Evolutionary conservation across 2,329 filamentous ascomycete genomes (phyloP).

Genomic region (Lomentospora prolificans): DNA sequence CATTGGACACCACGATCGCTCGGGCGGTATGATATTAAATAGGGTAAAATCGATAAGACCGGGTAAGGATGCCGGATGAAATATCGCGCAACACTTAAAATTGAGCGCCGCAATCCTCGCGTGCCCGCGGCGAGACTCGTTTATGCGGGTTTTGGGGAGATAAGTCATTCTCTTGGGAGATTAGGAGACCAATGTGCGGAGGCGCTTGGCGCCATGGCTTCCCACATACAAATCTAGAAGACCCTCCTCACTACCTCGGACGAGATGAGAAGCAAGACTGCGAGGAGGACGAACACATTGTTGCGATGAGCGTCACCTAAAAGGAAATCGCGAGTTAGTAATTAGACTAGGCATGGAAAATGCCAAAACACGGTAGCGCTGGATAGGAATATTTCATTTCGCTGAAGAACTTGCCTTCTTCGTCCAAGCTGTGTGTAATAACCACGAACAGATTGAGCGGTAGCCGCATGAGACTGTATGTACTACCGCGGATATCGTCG

Average conservation of each 20-base stretch:
- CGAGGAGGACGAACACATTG: constrained; percentile 16
- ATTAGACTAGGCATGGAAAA: not conserved
- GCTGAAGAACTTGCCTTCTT: constrained; percentile 24
- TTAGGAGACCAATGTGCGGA: too few relatives aligned
- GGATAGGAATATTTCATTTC: not conserved
- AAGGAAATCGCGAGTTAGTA: not conserved
- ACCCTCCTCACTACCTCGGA: not conserved
- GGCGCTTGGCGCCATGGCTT: too few relatives aligned
- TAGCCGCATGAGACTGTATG: constrained; percentile 47
- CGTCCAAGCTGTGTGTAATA: constrained; percentile 32
- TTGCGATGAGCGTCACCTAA: constrained; percentile 20
- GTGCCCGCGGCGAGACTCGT: too few relatives aligned
- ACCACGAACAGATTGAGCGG: constrained; percentile 47
- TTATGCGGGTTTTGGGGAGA: too few relatives aligned
- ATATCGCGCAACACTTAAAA: not conserved
- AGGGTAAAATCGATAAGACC: not conserved
- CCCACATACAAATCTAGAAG: not conserved
- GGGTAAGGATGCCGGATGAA: not conserved
- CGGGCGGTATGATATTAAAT: not conserved
- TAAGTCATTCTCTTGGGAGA: too few relatives aligned
- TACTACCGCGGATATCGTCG: constrained; percentile 39
- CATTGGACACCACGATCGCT: not conserved
- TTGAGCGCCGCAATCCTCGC: too few relatives aligned
- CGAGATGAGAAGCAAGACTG: not conserved
- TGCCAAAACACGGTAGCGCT: too few relatives aligned